Conservation (phyloP, 192 early-diverging fungal genomes). For the Helicostylum pulchrum region DNA sequence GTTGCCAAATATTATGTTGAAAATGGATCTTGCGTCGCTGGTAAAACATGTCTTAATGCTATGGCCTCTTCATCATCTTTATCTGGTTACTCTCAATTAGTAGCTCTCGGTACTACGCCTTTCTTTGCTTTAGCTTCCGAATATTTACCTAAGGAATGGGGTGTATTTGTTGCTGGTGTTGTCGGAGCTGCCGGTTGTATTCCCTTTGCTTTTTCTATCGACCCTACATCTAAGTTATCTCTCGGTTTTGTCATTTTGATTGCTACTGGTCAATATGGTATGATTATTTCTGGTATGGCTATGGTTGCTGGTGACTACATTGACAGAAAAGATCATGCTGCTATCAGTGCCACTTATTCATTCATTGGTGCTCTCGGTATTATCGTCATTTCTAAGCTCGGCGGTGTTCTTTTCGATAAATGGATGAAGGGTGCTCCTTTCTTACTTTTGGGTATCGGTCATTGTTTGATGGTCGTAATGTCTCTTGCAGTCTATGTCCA, state of each 20-base stretch:
- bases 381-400: slow-evolving; percentile 58
- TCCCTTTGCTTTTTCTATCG: slow-evolving; percentile 43
- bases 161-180: slow-evolving; percentile 45
- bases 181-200: slow-evolving; percentile 51
- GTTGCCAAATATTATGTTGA: slow-evolving; percentile 58
- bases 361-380: slow-evolving; percentile 66
- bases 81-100: slow-evolving; percentile 60
- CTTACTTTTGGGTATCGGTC: slow-evolving; percentile 43
- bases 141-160: slow-evolving; percentile 34
- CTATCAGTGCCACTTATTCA: slow-evolving; percentile 58
- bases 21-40: slow-evolving; percentile 44
- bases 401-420: slow-evolving; percentile 54
- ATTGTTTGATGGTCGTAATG: slow-evolving; percentile 31
- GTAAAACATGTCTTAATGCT: slow-evolving; percentile 25
- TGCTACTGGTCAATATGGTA: slow-evolving; percentile 50
- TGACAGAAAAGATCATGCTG: slow-evolving; percentile 48
- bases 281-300: slow-evolving; percentile 62
- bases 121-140: slow-evolving; percentile 48
- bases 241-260: slow-evolving; percentile 44
- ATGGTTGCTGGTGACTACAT: slow-evolving; percentile 55
- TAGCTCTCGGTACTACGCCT: slow-evolving; percentile 62
- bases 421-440: slow-evolving; percentile 54
- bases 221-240: slow-evolving; percentile 42
- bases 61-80: slow-evolving; percentile 30
- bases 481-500: slow-evolving; percentile 26